Conservation (phyloP, 2,329 filamentous ascomycete species). For the Sporothrix protearum region DNA sequence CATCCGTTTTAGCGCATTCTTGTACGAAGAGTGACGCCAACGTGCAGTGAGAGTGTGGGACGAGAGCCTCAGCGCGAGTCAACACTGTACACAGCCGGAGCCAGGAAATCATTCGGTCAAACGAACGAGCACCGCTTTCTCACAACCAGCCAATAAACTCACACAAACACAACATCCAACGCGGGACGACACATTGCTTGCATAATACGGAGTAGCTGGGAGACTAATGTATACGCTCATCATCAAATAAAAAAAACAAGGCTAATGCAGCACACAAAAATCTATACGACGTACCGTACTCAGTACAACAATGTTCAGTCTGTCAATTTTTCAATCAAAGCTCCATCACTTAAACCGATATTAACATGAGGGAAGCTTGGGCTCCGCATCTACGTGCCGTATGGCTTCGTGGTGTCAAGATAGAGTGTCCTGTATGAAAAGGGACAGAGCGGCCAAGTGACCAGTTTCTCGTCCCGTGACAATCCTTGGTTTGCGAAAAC, state of each 20-base stretch:
- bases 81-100: neutral
- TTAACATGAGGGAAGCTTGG: neutral
- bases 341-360: neutral
- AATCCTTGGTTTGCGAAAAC: neutral
- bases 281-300: too few species aligned
- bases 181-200: neutral
- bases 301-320: too few species aligned
- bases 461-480: too few species aligned
- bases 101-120: neutral
- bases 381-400: neutral
- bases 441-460: slow-evolving; percentile 11
- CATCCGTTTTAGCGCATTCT: neutral
- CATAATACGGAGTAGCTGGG: neutral
- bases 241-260: neutral
- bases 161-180: neutral
- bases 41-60: neutral
- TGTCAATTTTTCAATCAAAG: neutral
- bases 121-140: neutral
- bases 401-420: neutral
- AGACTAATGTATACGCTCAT: neutral
- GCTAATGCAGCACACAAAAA: neutral
- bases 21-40: neutral
- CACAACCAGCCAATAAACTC: neutral
- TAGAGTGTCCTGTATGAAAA: neutral
- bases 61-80: neutral